Evolutionary conservation across 768 basidiomycete genomes (phyloP).

Genomic region (Tephrocybe sp.): DNA sequence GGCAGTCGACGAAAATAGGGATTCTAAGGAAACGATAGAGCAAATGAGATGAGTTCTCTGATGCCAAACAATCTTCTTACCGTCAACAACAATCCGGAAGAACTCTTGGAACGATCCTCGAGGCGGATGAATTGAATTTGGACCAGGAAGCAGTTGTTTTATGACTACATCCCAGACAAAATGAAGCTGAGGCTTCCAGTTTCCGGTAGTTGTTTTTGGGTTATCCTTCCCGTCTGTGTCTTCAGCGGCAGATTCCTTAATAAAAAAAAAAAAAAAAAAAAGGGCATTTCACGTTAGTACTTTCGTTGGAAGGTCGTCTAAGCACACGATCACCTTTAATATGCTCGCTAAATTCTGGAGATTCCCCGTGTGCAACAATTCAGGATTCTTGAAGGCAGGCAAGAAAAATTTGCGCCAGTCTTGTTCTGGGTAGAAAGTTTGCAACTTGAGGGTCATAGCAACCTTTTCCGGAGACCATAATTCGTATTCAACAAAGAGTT

Average conservation of each 20-base stretch:
- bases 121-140: slow-evolving; percentile 30
- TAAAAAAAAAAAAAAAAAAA: background rate
- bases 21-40: slow-evolving; percentile 50
- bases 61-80: slow-evolving; percentile 38
- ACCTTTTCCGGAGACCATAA: slow-evolving; percentile 89
- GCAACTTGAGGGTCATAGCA: slow-evolving; percentile 72
- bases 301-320: background rate
- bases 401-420: slow-evolving; percentile 66
- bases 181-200: slow-evolving; percentile 90
- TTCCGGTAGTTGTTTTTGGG: slow-evolving; percentile 46
- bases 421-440: slow-evolving; percentile 52
- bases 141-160: slow-evolving; percentile 62
- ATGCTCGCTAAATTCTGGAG: slow-evolving; percentile 71
- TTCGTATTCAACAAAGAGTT: slow-evolving; percentile 51
- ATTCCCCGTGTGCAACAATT: slow-evolving; percentile 70
- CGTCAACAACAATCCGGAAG: slow-evolving; percentile 88
- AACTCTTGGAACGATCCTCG: slow-evolving; percentile 85
- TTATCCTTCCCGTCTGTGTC: slow-evolving; percentile 49
- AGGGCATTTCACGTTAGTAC: slow-evolving; percentile 8
- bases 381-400: slow-evolving; percentile 74
- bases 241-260: slow-evolving; percentile 55
- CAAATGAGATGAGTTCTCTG: background rate
- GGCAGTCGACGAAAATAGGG: slow-evolving; percentile 79
- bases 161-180: slow-evolving; percentile 88
- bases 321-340: slow-evolving; percentile 57